Conservation (phyloP, 75 land plant species). For the Azolla pinnata region DNA sequence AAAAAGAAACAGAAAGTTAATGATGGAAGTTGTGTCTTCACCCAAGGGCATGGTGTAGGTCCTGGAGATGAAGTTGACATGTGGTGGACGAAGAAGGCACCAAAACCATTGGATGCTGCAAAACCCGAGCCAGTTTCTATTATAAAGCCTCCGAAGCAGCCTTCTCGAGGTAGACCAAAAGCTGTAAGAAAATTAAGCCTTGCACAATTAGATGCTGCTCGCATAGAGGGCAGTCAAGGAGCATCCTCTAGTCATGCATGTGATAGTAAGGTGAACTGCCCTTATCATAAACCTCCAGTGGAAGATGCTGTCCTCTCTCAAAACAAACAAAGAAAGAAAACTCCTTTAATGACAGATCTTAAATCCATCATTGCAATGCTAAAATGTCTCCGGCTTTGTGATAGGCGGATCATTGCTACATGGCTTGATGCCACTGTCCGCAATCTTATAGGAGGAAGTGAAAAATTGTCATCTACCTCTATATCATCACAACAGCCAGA, state of each 20-base stretch:
- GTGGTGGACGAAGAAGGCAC: conserved; percentile 76
- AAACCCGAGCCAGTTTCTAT: conserved; percentile 56
- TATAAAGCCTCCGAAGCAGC: conserved; percentile 55
- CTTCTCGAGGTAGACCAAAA: conserved; percentile 66
- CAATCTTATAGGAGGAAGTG: conserved; percentile 54
- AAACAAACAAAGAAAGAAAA: conserved; percentile 22
- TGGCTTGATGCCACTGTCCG: conserved; percentile 55
- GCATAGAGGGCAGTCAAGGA: conserved; percentile 90
- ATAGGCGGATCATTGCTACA: conserved; percentile 43
- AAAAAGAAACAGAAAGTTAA: conserved; percentile 59
- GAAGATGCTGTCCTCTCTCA: conserved; percentile 34
- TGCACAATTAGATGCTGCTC: conserved; percentile 71
- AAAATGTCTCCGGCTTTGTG: conserved; percentile 47
- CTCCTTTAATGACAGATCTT: conserved; percentile 31
- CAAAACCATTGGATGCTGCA: conserved; percentile 41
- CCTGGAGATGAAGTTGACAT: conserved; percentile 59
- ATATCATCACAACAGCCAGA: not conserved
- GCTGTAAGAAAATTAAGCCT: conserved; percentile 73
- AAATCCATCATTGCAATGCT: conserved; percentile 46
- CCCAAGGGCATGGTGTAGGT: conserved; percentile 23
- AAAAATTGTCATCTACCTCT: conserved; percentile 17
- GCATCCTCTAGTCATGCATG: conserved; percentile 76
- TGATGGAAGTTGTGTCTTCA: conserved; percentile 39
- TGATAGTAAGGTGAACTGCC: conserved; percentile 64
- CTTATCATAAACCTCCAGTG: conserved; percentile 49